Evolutionary conservation across 179 eudicot species (phyloP).

Genomic region (Dionaea muscipula): DNA sequence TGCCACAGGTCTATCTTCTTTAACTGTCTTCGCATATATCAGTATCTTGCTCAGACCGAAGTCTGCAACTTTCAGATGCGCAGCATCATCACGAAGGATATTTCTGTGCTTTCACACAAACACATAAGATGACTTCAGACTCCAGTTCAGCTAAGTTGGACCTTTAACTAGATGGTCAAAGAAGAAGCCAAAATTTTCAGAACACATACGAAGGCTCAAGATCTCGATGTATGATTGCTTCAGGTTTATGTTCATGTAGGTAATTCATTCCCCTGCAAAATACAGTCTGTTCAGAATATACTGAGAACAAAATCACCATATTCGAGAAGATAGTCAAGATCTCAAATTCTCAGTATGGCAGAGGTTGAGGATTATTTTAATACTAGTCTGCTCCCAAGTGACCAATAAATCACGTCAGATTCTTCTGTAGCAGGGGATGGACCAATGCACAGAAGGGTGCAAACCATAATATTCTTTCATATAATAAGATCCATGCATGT

Average conservation of each 20-base stretch:
- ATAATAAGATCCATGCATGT: too few relatives aligned
- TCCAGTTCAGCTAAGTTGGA: not conserved
- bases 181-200: not conserved
- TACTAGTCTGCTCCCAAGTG: too few relatives aligned
- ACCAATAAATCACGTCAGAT: too few relatives aligned
- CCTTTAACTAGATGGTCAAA: not conserved
- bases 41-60: conserved; percentile 33
- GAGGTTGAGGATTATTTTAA: not conserved
- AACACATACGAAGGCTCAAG: conserved; percentile 40
- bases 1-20: conserved; percentile 19
- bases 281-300: conserved; percentile 6
- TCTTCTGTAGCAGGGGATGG: too few relatives aligned
- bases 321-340: not conserved
- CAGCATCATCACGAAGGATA: conserved; percentile 35
- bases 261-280: conserved; percentile 39
- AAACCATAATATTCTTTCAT: too few relatives aligned
- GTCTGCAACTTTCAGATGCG: conserved; percentile 40
- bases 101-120: conserved; percentile 25
- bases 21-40: conserved; percentile 20
- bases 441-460: too few relatives aligned
- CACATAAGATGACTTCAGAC: not conserved
- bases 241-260: conserved; percentile 35
- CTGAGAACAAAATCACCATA: not conserved
- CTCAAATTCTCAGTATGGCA: not conserved
- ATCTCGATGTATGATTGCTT: conserved; percentile 32